A percentile compares a stretch with the other conserved stretches of the same genome.
Evolutionary conservation across 2,329 filamentous ascomycete species (phyloP).

Genomic region (Diaporthe sp.): DNA sequence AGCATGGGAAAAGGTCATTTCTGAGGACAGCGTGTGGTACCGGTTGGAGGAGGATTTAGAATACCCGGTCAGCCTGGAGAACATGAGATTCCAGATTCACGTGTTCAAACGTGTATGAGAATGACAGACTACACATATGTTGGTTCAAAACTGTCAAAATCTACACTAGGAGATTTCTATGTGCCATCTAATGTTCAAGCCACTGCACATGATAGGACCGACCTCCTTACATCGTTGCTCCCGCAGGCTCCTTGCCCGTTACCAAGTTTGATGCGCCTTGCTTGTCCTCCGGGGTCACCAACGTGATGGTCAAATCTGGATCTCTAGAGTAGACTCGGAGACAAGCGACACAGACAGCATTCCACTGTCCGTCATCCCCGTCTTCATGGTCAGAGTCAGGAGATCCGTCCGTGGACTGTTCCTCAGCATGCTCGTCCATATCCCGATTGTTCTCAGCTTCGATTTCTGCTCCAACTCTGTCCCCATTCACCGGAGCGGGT

Average conservation of each 20-base stretch:
- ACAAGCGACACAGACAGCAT: slow-evolving; percentile 58
- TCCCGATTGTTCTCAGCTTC: too few species aligned
- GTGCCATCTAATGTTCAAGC: not conserved
- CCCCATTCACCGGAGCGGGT: not conserved
- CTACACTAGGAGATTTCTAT: not conserved
- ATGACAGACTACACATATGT: not conserved
- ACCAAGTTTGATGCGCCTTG: slow-evolving; percentile 50
- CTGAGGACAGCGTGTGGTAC: slow-evolving; percentile 32
- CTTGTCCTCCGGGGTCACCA: slow-evolving; percentile 51
- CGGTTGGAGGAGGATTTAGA: slow-evolving; percentile 36
- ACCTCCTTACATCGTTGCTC: slow-evolving; percentile 48
- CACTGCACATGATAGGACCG: not conserved
- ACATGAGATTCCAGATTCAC: slow-evolving; percentile 42
- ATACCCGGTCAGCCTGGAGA: slow-evolving; percentile 42
- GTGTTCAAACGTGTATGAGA: slow-evolving; percentile 38
- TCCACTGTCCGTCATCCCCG: slow-evolving; percentile 52
- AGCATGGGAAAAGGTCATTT: slow-evolving; percentile 41
- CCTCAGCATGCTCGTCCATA: not conserved
- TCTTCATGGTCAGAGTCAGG: slow-evolving; percentile 40
- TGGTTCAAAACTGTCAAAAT: not conserved
- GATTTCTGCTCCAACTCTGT: not conserved
- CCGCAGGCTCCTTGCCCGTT: slow-evolving; percentile 48
- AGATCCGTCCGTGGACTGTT: slow-evolving; percentile 33
- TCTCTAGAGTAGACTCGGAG: slow-evolving; percentile 57
- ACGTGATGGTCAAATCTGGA: slow-evolving; percentile 51